Conservation (phyloP, 306 rosid species). For the Fragaria ananassa region DNA sequence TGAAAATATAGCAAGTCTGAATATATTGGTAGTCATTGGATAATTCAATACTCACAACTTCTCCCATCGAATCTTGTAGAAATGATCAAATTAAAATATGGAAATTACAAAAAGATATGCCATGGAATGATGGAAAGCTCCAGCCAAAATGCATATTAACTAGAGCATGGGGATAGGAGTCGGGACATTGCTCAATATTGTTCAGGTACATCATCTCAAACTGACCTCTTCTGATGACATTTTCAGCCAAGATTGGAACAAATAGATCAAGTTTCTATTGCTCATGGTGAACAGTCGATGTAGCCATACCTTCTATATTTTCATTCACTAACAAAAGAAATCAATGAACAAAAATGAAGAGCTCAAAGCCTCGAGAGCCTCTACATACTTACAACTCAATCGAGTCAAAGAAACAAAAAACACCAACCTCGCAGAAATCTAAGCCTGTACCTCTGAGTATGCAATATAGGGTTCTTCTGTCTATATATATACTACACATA, state of each 20-base stretch:
- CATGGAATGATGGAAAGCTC: no score
- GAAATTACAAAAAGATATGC: no score
- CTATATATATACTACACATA: constrained; percentile 36
- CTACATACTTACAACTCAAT: constrained; percentile 33
- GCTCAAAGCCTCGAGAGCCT: constrained; percentile 31
- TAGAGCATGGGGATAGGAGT: not conserved
- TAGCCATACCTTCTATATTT: constrained; percentile 26
- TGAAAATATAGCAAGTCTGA: no score
- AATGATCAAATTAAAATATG: no score
- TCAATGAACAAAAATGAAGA: constrained; percentile 35
- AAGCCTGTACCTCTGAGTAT: constrained; percentile 34
- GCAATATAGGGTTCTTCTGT: constrained; percentile 24
- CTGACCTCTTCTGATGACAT: not conserved
- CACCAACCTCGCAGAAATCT: constrained; percentile 37
- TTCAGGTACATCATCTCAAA: not conserved
- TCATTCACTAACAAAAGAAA: constrained; percentile 24
- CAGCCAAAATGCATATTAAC: no score
- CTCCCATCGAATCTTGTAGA: no score
- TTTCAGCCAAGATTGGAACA: not conserved
- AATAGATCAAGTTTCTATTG: not conserved
- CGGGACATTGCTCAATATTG: not conserved
- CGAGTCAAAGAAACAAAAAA: constrained; percentile 19
- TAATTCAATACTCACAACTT: no score
- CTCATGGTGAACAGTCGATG: not conserved
- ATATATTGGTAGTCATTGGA: no score